Evolutionary conservation across 306 rosid genomes (phyloP), one percentile per base, ranked within the genome.

Genomic region (Prunus salicina): DNA sequence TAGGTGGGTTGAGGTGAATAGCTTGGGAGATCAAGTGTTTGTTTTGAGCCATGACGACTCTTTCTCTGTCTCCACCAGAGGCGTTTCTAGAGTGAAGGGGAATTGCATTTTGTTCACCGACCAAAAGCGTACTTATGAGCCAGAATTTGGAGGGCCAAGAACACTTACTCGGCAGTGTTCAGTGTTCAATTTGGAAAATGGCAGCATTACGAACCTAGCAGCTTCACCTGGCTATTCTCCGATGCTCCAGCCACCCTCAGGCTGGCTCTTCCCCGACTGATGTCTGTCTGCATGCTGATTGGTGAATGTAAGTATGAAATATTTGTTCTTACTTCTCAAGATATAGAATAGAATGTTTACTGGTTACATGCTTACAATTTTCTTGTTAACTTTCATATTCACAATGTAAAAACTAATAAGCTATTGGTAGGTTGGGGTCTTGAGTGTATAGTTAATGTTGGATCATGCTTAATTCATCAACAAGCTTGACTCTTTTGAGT

Each of bases 51-150:
- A 11, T 7, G 88, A 81, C 22, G 47, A 68, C 12, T 77, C 43
- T 9, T 75, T 78, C 30, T 78, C 83, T 2, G 22, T 81, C 8
- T 53, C 68, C 2, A 18, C 76, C 3, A 20, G 27, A 49, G 61
- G 66, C 61, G 4, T 71, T 84, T 5, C 53, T 11, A 11, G 85
- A 76, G 47, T 70, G 67, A 60, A 51, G 19, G 34, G 63, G 57
- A 78, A 78, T 30, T 81, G 85, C 71, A 75, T 84, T 74, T 78
- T 47, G 19, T 81, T 62, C 62, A 2, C 41, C 2, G 83, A 84
- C 18, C 50, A 8, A 16, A 32, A 12, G 28, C 24, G 19, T 53
- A 11, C 34, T 30, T 25, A 25, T 25, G 27, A 25, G 27, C 27
- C 27, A 25, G 27, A 25, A 25, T 25, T 25, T 25, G 27, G 27